These are phyloP conservation scores for Trebouxia sp. DNA, from an alignment of 139 green algal species.

Conservation along the genomic window DNA sequence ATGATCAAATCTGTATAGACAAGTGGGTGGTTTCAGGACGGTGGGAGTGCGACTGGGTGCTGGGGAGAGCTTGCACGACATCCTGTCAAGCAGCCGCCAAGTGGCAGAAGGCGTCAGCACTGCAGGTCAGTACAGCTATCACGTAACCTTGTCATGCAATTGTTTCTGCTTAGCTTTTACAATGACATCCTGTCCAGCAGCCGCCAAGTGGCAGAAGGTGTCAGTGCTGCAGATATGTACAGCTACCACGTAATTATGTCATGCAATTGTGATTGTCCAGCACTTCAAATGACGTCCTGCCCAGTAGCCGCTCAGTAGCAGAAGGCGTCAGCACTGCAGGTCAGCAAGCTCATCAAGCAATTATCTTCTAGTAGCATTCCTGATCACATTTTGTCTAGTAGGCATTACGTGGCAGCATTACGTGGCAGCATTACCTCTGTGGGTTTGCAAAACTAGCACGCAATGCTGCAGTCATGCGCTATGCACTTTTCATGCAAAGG, in stretches of 20 bases:
- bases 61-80: slow-evolving; percentile 89
- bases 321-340: slow-evolving; percentile 90
- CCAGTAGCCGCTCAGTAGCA: slow-evolving; percentile 72
- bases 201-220: slow-evolving; percentile 84
- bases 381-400: slow-evolving; percentile 86
- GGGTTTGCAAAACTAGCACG: too few species aligned
- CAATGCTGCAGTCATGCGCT: too few species aligned
- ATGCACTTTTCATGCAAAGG: too few species aligned
- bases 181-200: slow-evolving; percentile 85
- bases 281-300: slow-evolving; percentile 93
- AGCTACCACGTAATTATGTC: too few species aligned
- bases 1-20: too few species aligned
- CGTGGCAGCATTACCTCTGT: slow-evolving; percentile 92
- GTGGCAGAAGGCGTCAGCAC: slow-evolving; percentile 96
- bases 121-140: slow-evolving; percentile 23
- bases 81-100: slow-evolving; percentile 73
- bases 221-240: slow-evolving; percentile 82
- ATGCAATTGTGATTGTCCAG: too few species aligned
- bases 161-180: background rate
- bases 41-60: slow-evolving; percentile 89
- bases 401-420: slow-evolving; percentile 78
- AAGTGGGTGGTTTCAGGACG: too few species aligned
- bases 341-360: too few species aligned
- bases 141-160: too few species aligned
- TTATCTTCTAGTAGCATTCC: background rate